Conservation (phyloP, 495 filamentous ascomycete species). For the Neurospora sp. region DNA sequence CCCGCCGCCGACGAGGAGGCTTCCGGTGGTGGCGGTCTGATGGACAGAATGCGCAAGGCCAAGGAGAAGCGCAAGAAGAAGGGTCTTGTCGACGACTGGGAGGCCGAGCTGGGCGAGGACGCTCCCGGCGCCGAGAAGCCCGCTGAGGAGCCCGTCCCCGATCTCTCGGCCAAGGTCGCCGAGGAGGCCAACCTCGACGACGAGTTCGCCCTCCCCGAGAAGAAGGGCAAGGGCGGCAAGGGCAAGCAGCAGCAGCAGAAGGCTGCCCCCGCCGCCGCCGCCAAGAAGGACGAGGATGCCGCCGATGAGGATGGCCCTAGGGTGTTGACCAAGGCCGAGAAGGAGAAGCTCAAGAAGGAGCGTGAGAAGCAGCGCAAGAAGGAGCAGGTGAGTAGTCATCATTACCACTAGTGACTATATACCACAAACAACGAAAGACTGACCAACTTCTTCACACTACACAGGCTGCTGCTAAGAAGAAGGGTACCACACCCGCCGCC, state of each 20-base stretch:
- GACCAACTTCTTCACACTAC: not conserved
- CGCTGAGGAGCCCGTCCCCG: conserved; percentile 30
- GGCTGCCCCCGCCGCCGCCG: conserved; percentile 39
- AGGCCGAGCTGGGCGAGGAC: conserved; percentile 53
- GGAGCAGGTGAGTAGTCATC: conserved; percentile 53
- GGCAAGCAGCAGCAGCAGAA: conserved; percentile 73
- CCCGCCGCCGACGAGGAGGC: conserved; percentile 42
- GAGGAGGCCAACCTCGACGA: conserved; percentile 79
- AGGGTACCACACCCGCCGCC: conserved; percentile 40
- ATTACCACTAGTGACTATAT: not conserved
- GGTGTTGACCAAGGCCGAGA: conserved; percentile 88
- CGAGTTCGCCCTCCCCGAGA: conserved; percentile 73
- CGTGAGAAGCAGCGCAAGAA: conserved; percentile 90
- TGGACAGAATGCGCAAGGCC: conserved; percentile 82
- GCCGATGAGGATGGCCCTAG: conserved; percentile 49
- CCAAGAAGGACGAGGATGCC: conserved; percentile 37
- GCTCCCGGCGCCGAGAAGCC: conserved; percentile 36
- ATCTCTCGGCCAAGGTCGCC: conserved; percentile 61
- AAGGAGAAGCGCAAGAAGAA: conserved; percentile 90
- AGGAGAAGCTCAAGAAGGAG: conserved; percentile 92
- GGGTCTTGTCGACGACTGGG: conserved; percentile 64
- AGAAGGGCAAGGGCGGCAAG: conserved; percentile 92
- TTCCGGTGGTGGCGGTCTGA: conserved; percentile 51
- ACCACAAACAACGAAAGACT: not conserved
- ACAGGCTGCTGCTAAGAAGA: conserved; percentile 61